phyloP scores from a whole-genome alignment of 148 eudicot genomes.

The Arbutus unedo region DNA sequence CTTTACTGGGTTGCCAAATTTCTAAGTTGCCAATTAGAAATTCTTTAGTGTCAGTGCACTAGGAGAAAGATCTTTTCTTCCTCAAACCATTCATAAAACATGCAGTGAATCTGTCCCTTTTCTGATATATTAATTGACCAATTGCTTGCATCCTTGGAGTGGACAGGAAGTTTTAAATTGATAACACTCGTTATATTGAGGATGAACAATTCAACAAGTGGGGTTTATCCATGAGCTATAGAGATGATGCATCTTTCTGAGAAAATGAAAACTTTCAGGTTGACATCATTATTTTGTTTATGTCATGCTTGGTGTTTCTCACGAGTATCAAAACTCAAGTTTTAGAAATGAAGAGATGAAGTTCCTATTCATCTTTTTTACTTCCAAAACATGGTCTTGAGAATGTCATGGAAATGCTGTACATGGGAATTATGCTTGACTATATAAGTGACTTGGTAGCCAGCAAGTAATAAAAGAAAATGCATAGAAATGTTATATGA shows the following conservation, averaged over 20 bases:
- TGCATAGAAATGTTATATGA: neutral
- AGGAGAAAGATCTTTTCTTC: neutral
- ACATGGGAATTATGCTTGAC: neutral
- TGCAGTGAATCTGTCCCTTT: neutral
- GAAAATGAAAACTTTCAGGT: neutral
- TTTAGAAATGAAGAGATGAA: neutral
- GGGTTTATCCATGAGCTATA: neutral
- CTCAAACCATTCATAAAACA: neutral
- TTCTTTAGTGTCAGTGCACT: conserved; percentile 3
- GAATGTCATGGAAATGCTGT: neutral
- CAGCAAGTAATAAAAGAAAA: neutral
- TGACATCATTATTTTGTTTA: neutral
- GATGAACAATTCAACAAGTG: neutral
- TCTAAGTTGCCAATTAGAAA: too few relatives aligned
- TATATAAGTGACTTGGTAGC: neutral
- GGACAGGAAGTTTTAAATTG: neutral
- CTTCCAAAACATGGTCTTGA: neutral
- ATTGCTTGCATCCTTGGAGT: neutral
- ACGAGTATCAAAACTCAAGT: neutral
- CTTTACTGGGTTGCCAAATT: neutral
- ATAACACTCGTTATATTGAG: neutral
- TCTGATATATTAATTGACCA: neutral
- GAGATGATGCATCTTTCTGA: neutral
- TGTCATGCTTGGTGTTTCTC: neutral
- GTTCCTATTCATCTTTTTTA: neutral